Evolutionary conservation across 2,329 filamentous ascomycete species (phyloP).

Genomic region (Arthroderma sp.): DNA sequence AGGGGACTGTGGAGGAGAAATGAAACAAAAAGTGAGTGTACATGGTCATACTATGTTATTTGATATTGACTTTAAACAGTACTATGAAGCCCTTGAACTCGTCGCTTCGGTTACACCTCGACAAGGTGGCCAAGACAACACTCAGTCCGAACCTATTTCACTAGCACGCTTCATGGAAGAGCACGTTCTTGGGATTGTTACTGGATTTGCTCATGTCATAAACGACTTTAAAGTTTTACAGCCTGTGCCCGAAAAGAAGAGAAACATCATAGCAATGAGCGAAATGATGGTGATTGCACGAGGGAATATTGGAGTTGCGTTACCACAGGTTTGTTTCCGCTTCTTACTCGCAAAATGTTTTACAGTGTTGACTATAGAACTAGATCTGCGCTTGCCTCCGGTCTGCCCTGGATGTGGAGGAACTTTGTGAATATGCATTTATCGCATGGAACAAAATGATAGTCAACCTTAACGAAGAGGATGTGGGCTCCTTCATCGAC

Average conservation of each 20-base stretch:
- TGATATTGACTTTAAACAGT: slow-evolving; percentile 20
- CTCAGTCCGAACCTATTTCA: slow-evolving; percentile 40
- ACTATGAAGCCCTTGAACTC: slow-evolving; percentile 39
- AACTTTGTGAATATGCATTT: slow-evolving; percentile 67
- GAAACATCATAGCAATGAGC: slow-evolving; percentile 69
- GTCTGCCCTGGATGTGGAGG: slow-evolving; percentile 61
- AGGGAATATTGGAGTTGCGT: slow-evolving; percentile 58
- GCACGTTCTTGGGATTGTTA: slow-evolving; percentile 77
- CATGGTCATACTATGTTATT: neutral
- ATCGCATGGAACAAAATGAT: slow-evolving; percentile 75
- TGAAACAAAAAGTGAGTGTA: slow-evolving; percentile 42
- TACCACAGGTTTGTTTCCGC: slow-evolving; percentile 57
- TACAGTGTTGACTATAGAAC: slow-evolving; percentile 5
- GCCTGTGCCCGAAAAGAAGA: slow-evolving; percentile 54
- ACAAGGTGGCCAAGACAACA: slow-evolving; percentile 32
- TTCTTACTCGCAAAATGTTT: neutral
- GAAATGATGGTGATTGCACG: slow-evolving; percentile 73
- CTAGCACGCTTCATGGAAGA: slow-evolving; percentile 66
- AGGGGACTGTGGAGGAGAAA: slow-evolving; percentile 48
- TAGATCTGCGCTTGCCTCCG: slow-evolving; percentile 86
- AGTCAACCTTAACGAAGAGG: slow-evolving; percentile 58
- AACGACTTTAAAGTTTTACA: slow-evolving; percentile 52
- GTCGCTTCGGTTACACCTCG: slow-evolving; percentile 40
- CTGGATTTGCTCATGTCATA: slow-evolving; percentile 63
- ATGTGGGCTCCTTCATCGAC: slow-evolving; percentile 67